A percentile compares a stretch with the other conserved stretches of the same genome.
phyloP scores from a whole-genome alignment of 176 grass and related monocot genomes.

The Carex kokanica region DNA sequence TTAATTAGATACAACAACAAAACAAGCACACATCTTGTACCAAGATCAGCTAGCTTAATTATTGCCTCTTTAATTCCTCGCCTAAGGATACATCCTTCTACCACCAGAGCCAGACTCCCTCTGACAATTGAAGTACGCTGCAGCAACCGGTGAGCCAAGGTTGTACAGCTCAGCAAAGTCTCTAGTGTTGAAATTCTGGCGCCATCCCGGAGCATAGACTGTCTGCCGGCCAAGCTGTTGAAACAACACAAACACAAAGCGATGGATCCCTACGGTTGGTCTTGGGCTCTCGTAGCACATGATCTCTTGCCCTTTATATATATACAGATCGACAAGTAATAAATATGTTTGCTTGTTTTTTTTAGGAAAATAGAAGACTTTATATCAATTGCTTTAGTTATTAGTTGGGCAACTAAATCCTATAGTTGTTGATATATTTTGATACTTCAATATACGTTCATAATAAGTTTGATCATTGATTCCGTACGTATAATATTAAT shows the following conservation, averaged over 20 bases:
- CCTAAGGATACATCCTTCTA: constrained; percentile 35
- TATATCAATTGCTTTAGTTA: neutral
- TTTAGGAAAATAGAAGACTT: neutral
- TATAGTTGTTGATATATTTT: neutral
- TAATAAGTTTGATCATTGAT: too few species aligned
- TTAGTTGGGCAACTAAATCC: neutral
- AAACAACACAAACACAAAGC: constrained; percentile 64
- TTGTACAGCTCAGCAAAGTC: constrained; percentile 70
- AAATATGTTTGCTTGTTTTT: neutral
- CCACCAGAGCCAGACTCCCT: constrained; percentile 70
- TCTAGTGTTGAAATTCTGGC: constrained; percentile 63
- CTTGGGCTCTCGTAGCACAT: constrained; percentile 48
- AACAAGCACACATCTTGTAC: neutral
- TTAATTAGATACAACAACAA: neutral
- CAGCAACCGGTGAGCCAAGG: constrained; percentile 48
- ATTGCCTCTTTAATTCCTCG: neutral
- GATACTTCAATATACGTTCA: neutral
- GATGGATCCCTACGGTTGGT: constrained; percentile 63
- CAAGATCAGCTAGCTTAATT: neutral
- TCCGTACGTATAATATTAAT: too few species aligned
- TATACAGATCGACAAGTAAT: neutral
- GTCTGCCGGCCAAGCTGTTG: constrained; percentile 49
- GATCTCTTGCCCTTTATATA: constrained; percentile 49
- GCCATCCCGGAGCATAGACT: constrained; percentile 55
- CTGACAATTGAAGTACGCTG: constrained; percentile 74